A percentile compares a stretch with the other conserved stretches of the same genome.
phyloP scores from a whole-genome alignment of 306 rosid genomes.

The Vigna radiata region DNA sequence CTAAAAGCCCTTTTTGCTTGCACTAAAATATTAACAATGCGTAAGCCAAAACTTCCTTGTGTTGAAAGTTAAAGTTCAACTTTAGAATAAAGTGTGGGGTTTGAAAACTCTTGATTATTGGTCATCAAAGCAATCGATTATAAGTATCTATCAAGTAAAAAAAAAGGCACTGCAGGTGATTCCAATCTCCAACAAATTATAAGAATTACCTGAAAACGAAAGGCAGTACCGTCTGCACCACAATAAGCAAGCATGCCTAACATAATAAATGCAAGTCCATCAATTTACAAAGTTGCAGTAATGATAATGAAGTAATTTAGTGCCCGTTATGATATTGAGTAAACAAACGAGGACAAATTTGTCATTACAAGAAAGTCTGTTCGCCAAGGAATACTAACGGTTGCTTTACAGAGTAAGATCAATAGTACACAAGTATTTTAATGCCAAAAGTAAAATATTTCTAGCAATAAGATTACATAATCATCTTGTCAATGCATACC shows the following conservation, averaged over 20 bases:
- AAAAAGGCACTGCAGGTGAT: constrained; percentile 10
- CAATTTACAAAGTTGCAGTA: neutral
- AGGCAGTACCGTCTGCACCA: constrained; percentile 76
- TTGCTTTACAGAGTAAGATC: constrained; percentile 19
- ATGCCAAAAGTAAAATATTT: constrained; percentile 9
- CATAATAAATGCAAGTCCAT: constrained; percentile 34
- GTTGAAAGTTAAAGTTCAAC: constrained; percentile 9
- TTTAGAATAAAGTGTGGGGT: neutral
- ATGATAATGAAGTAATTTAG: neutral
- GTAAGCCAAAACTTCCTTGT: neutral
- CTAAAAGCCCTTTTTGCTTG: neutral
- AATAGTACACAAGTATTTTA: neutral
- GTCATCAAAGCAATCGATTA: too few relatives aligned
- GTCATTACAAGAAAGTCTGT: constrained; percentile 9
- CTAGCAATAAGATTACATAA: constrained; percentile 13
- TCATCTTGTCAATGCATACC: constrained; percentile 23
- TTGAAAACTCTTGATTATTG: constrained; percentile 10
- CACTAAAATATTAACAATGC: neutral
- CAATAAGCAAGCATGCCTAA: constrained; percentile 93
- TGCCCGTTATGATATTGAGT: constrained; percentile 21
- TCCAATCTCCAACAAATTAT: constrained; percentile 34
- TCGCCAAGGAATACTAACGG: neutral
- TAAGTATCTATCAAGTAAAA: neutral
- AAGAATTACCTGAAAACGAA: constrained; percentile 76
- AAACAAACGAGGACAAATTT: constrained; percentile 6